phyloP scores from a whole-genome alignment of 805 yeast genomes.

The Huiozyma naganishii region DNA sequence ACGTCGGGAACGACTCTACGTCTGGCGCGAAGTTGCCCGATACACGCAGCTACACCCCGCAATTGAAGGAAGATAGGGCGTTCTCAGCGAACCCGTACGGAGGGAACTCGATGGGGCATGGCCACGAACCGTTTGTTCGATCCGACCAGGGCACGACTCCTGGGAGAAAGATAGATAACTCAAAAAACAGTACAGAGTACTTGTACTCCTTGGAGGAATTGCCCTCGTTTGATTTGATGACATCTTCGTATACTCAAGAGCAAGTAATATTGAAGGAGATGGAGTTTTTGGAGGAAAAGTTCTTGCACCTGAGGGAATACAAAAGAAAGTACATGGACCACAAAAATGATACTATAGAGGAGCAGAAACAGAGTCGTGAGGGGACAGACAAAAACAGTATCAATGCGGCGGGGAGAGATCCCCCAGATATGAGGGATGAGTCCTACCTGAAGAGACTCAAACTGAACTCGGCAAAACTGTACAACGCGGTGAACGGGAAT shows the following conservation, averaged over 20 bases:
- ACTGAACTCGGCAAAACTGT: not conserved
- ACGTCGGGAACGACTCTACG: too few relatives aligned
- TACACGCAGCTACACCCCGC: too few relatives aligned
- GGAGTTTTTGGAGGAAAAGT: conserved; percentile 9
- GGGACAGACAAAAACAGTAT: not conserved
- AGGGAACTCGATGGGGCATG: too few relatives aligned
- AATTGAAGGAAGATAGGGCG: too few relatives aligned
- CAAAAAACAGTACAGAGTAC: too few relatives aligned
- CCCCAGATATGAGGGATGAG: not conserved
- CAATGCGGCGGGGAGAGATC: not conserved
- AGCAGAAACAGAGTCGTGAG: not conserved
- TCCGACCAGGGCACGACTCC: too few relatives aligned
- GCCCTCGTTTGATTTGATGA: conserved; percentile 7
- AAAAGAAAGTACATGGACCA: not conserved
- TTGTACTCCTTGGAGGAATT: conserved; percentile 2
- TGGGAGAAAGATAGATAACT: too few relatives aligned
- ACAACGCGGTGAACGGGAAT: not conserved
- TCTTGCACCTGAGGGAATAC: conserved; percentile 7
- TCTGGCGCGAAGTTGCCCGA: too few relatives aligned
- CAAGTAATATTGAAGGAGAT: conserved; percentile 16
- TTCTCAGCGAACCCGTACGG: too few relatives aligned
- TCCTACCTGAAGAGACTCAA: not conserved
- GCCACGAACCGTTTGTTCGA: too few relatives aligned
- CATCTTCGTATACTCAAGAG: conserved; percentile 12
- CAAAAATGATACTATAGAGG: not conserved